Conservation (phyloP, 345 rosid species). For the Syzygium aqueum region DNA sequence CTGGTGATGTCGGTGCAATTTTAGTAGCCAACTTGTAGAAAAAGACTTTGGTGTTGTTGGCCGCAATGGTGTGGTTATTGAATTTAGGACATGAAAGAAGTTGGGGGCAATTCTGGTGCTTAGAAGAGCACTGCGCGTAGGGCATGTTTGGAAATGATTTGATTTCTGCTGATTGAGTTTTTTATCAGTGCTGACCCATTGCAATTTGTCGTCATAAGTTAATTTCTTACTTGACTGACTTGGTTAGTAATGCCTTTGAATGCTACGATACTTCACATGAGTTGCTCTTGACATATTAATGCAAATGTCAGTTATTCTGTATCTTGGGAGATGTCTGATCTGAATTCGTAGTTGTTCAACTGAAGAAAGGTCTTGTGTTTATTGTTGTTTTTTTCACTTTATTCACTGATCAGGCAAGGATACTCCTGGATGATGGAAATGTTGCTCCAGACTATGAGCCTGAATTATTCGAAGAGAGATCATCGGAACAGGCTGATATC, state of each 20-base stretch:
- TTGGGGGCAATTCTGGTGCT: not conserved
- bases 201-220: not conserved
- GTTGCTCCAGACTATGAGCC: constrained; percentile 28
- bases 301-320: not conserved
- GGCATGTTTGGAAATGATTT: not conserved
- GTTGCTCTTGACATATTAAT: not conserved
- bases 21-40: not conserved
- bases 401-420: constrained; percentile 61
- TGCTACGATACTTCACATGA: not conserved
- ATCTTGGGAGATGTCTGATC: not conserved
- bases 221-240: not conserved
- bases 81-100: not conserved
- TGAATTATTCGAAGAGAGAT: constrained; percentile 16
- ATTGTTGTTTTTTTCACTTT: not conserved
- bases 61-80: not conserved
- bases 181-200: not conserved
- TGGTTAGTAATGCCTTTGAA: not conserved
- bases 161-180: not conserved
- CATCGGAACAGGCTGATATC: constrained; percentile 15
- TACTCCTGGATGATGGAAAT: constrained; percentile 57
- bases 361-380: not conserved
- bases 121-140: not conserved
- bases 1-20: not conserved
- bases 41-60: not conserved
- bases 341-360: not conserved